Conservation (phyloP, 208 protist genomes). For the Acanthamoeba comandoni region DNA sequence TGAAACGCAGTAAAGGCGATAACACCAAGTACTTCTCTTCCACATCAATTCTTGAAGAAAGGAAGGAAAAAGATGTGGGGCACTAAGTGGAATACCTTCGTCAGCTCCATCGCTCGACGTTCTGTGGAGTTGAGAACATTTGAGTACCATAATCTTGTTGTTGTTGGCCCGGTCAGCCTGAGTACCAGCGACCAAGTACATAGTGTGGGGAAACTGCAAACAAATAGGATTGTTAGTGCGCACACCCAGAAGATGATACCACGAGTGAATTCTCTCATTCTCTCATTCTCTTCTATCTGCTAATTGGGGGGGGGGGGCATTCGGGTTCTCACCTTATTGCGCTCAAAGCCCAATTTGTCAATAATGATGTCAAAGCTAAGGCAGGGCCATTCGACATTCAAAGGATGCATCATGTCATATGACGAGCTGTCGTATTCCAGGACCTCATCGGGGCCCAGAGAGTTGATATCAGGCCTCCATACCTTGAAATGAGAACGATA, state of each 20-base stretch:
- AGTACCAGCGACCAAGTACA: constrained; percentile 94
- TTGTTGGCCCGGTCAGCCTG: constrained; percentile 92
- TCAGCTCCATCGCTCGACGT: constrained; percentile 92
- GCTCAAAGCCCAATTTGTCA: constrained; percentile 81
- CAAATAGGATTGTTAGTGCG: background rate
- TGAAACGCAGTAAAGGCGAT: background rate
- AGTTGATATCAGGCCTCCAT: constrained; percentile 79
- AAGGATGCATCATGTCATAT: constrained; percentile 84
- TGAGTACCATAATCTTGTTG: constrained; percentile 95
- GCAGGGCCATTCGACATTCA: constrained; percentile 85
- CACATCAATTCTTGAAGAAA: background rate
- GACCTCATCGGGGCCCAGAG: constrained; percentile 77
- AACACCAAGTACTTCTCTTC: background rate
- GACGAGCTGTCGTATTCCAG: constrained; percentile 83
- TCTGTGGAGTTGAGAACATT: constrained; percentile 92
- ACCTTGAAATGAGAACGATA: constrained; percentile 2
- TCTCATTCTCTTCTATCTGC: background rate
- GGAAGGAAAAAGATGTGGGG: constrained; percentile 5
- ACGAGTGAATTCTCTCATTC: background rate
- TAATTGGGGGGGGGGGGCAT: background rate
- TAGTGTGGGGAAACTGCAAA: constrained; percentile 92
- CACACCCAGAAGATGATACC: constrained; percentile 1
- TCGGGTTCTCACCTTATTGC: constrained; percentile 71
- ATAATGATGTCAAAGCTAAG: constrained; percentile 82
- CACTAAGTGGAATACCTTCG: constrained; percentile 31